phyloP scores from a whole-genome alignment of 192 early-diverging fungal species.

The Rhizophagus sp. region DNA sequence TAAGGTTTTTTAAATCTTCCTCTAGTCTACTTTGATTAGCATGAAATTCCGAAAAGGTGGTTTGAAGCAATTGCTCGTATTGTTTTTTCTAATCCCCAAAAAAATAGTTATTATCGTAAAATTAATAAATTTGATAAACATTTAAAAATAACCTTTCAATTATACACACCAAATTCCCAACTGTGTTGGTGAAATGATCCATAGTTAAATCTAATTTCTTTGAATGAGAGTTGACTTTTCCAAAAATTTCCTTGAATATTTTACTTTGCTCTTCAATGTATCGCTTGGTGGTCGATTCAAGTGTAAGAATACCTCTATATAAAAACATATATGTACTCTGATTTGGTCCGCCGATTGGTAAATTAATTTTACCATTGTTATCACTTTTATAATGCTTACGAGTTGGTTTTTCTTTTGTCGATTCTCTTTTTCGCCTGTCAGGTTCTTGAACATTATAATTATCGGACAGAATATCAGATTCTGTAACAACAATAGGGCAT shows the following conservation, averaged over 20 bases:
- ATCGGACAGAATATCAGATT: not conserved
- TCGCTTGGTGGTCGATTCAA: slow-evolving; percentile 80
- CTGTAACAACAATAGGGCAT: not conserved
- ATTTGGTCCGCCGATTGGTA: slow-evolving; percentile 51
- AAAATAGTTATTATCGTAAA: not conserved
- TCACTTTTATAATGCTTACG: not conserved
- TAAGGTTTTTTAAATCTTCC: not conserved
- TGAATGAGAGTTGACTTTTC: slow-evolving; percentile 32
- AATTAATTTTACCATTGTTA: slow-evolving; percentile 6
- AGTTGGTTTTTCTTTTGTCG: not conserved
- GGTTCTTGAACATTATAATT: not conserved
- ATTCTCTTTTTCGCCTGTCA: not conserved
- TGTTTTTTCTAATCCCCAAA: not conserved
- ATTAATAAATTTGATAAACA: too few species aligned
- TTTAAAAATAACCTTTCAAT: not conserved
- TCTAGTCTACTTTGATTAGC: not conserved
- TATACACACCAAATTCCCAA: slow-evolving; percentile 6
- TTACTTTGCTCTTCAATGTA: slow-evolving; percentile 80
- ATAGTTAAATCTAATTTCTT: not conserved
- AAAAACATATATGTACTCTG: slow-evolving; percentile 86
- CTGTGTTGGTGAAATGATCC: not conserved
- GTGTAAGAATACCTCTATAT: slow-evolving; percentile 72
- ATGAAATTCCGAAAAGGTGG: not conserved
- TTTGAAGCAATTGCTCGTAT: not conserved
- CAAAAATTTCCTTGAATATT: slow-evolving; percentile 65